Evolutionary conservation across 129 eudicot species (phyloP).

Genomic region (Centaurea solstitialis): DNA sequence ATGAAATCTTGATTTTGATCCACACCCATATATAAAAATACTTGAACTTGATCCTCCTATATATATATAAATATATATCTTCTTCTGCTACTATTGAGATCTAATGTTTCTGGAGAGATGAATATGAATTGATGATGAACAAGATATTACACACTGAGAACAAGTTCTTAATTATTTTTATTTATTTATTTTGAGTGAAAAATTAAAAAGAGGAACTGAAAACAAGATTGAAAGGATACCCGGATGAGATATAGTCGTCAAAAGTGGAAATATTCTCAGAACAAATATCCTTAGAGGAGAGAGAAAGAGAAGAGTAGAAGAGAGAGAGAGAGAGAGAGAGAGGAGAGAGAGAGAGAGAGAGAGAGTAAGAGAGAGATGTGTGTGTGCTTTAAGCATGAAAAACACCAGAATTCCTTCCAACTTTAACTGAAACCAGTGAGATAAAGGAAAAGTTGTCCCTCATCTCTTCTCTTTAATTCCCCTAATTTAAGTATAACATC

Average conservation of each 20-base stretch:
- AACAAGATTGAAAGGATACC: conserved; percentile 34
- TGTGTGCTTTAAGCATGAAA: conserved; percentile 66
- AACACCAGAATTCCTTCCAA: conserved; percentile 70
- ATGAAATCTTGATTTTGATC: conserved; percentile 26
- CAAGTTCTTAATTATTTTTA: conserved; percentile 13
- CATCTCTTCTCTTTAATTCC: conserved; percentile 28
- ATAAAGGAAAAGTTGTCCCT: conserved; percentile 65
- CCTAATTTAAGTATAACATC: conserved; percentile 37
- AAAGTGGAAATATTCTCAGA: conserved; percentile 44
- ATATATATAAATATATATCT: too few relatives aligned
- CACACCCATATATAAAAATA: background rate
- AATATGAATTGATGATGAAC: conserved; percentile 8
- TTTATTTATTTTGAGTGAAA: background rate
- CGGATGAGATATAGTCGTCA: conserved; percentile 34
- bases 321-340: conserved; percentile 25
- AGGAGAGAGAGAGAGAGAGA: conserved; percentile 3
- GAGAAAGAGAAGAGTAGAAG: conserved; percentile 23
- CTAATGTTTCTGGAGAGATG: conserved; percentile 18
- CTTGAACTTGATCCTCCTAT: background rate
- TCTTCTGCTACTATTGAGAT: conserved; percentile 34
- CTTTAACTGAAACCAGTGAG: conserved; percentile 74
- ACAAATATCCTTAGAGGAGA: conserved; percentile 21
- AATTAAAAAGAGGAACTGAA: conserved; percentile 24
- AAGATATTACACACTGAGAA: conserved; percentile 20
- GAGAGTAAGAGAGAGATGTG: background rate